Evolutionary conservation across 1,284 basidiomycete genomes (phyloP).

Genomic region (Trichosporon coremiiforme): DNA sequence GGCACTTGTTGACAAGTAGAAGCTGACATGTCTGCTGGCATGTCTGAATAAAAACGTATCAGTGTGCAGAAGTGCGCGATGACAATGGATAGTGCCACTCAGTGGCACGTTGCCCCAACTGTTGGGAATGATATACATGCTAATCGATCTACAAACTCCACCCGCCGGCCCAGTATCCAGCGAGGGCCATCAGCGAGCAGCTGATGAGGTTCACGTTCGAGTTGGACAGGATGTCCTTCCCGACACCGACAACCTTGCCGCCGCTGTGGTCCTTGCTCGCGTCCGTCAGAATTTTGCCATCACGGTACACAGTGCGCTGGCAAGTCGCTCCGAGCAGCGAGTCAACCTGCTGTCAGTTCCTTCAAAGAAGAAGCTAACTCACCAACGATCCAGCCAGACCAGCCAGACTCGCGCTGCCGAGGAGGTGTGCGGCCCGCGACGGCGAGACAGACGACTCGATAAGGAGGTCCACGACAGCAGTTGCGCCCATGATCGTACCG

Average conservation of each 20-base stretch:
- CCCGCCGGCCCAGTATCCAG: constrained; percentile 41
- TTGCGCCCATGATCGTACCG: constrained; percentile 70
- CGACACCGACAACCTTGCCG: constrained; percentile 64
- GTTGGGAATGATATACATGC: neutral
- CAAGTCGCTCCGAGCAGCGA: constrained; percentile 84
- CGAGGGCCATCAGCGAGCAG: constrained; percentile 38
- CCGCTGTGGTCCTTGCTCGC: constrained; percentile 50
- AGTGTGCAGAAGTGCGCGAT: neutral
- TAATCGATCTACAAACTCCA: neutral
- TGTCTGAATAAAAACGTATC: neutral
- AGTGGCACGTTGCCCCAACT: too few relatives aligned
- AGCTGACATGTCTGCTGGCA: too few relatives aligned
- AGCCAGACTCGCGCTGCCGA: constrained; percentile 48
- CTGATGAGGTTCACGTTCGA: constrained; percentile 49
- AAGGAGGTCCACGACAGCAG: constrained; percentile 64
- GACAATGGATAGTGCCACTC: too few relatives aligned
- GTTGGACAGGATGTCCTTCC: constrained; percentile 73
- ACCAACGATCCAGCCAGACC: constrained; percentile 78
- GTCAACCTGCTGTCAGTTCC: constrained; percentile 61
- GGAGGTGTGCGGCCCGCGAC: neutral
- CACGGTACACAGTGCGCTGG: constrained; percentile 74
- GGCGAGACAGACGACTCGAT: constrained; percentile 57
- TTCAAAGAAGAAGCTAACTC: constrained; percentile 38
- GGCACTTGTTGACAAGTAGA: constrained; percentile 23
- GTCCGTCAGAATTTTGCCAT: constrained; percentile 70